Conservation (phyloP, 2,329 filamentous ascomycete species). For the Ophiostoma pallidulum region DNA sequence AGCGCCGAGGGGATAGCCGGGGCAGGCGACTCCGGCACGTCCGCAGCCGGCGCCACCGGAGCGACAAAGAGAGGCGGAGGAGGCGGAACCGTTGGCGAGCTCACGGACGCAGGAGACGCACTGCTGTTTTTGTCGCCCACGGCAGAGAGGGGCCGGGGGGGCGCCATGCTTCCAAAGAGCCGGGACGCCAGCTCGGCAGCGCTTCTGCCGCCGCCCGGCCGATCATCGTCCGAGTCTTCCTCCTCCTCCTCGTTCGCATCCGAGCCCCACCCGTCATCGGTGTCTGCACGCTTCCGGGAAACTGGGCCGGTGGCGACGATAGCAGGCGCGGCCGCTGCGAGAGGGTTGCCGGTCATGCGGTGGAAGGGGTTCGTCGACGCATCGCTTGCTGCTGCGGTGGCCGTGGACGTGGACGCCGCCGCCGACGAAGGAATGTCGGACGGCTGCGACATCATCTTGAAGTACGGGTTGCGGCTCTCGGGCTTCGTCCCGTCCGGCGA, state of each 20-base stretch:
- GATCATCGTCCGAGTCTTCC: conserved; percentile 67
- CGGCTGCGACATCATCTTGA: conserved; percentile 73
- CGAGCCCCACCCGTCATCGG: conserved; percentile 76
- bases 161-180: conserved; percentile 93
- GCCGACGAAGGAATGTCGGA: conserved; percentile 38
- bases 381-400: conserved; percentile 36
- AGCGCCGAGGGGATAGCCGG: conserved; percentile 18
- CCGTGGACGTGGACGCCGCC: conserved; percentile 22
- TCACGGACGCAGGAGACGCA: conserved; percentile 26
- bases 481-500: conserved; percentile 44
- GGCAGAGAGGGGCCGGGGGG: conserved; percentile 77
- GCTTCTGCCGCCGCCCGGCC: conserved; percentile 67
- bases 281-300: conserved; percentile 44
- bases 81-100: conserved; percentile 31
- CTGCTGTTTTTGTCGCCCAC: conserved; percentile 57
- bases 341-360: conserved; percentile 60
- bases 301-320: conserved; percentile 39
- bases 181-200: conserved; percentile 91
- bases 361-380: conserved; percentile 95
- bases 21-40: conserved; percentile 25
- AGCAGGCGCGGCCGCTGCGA: conserved; percentile 35
- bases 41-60: conserved; percentile 18
- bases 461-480: conserved; percentile 91
- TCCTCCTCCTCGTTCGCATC: conserved; percentile 50
- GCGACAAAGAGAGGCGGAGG: conserved; percentile 25